Evolutionary conservation across 2,329 filamentous ascomycete species (phyloP).

Genomic region (Sordariomycetes sp.): DNA sequence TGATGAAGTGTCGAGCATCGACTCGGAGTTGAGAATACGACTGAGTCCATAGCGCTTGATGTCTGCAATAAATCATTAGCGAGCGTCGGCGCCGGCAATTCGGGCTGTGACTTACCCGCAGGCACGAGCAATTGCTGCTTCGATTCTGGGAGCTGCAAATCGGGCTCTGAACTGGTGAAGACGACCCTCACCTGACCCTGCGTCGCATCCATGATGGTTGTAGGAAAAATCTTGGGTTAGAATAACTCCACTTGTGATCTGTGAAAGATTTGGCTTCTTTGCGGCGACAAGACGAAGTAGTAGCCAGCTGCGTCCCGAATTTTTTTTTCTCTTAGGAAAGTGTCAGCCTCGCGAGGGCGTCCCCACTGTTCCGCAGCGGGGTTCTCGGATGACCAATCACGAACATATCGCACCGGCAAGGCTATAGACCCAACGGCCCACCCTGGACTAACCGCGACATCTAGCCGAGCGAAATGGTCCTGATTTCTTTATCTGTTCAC

Average conservation of each 20-base stretch:
- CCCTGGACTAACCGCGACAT: too few species aligned
- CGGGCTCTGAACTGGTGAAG: constrained; percentile 55
- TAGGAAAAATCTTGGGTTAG: constrained; percentile 1
- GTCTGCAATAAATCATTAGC: constrained; percentile 27
- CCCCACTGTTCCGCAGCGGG: constrained; percentile 6
- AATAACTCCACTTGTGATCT: too few species aligned
- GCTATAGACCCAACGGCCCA: too few species aligned
- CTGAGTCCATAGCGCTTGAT: constrained; percentile 64
- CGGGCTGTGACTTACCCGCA: constrained; percentile 34
- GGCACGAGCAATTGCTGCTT: constrained; percentile 55
- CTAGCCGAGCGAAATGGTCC: too few species aligned
- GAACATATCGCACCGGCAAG: background rate
- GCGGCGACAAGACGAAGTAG: too few species aligned
- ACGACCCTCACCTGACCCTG: constrained; percentile 54
- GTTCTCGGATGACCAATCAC: background rate
- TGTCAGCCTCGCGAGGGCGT: constrained; percentile 4
- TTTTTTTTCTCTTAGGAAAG: constrained; percentile 3
- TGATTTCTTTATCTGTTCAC: too few species aligned
- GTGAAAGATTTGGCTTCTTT: too few species aligned
- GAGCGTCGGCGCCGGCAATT: constrained; percentile 5
- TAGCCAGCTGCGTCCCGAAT: constrained; percentile 1
- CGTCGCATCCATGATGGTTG: constrained; percentile 13
- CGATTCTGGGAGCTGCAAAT: constrained; percentile 53
- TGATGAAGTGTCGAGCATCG: constrained; percentile 54
- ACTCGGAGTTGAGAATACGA: constrained; percentile 62